Evolutionary conservation across 345 rosid species (phyloP).

Genomic region (Aethionema arabicum): DNA sequence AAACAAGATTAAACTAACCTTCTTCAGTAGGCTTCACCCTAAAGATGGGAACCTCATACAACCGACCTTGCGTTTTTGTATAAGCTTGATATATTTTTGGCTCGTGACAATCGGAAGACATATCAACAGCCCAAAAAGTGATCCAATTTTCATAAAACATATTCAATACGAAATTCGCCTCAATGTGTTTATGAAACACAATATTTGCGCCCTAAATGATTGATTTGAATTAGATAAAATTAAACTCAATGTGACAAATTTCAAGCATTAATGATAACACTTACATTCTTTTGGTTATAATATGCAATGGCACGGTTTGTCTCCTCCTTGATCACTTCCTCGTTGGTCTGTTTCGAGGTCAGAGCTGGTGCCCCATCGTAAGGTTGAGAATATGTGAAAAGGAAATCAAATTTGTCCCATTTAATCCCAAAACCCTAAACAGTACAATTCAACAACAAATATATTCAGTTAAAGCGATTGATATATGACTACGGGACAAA

Average conservation of each 20-base stretch:
- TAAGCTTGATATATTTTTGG: neutral
- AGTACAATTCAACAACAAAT: too few relatives aligned
- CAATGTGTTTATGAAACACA: slow-evolving; percentile 2
- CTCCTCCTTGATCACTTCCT: neutral
- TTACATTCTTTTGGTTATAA: slow-evolving; percentile 6
- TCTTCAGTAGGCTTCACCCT: slow-evolving; percentile 5
- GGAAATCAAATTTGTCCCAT: too few relatives aligned
- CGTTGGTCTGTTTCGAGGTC: neutral
- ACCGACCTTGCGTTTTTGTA: neutral
- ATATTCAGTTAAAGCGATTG: too few relatives aligned
- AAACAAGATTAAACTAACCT: neutral
- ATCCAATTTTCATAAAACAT: neutral
- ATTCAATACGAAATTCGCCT: neutral
- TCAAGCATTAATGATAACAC: neutral
- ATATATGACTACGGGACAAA: too few relatives aligned
- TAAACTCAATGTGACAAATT: too few relatives aligned
- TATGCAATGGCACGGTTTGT: neutral
- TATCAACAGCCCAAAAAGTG: slow-evolving; percentile 20
- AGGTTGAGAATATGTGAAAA: neutral
- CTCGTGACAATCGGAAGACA: neutral
- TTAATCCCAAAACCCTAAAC: too few relatives aligned
- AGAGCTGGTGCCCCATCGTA: neutral
- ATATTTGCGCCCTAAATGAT: neutral
- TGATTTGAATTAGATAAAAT: too few relatives aligned
- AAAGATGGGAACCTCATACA: neutral